Conservation (phyloP, 257 asterid genomes). For the Solanum chmielewskii region DNA sequence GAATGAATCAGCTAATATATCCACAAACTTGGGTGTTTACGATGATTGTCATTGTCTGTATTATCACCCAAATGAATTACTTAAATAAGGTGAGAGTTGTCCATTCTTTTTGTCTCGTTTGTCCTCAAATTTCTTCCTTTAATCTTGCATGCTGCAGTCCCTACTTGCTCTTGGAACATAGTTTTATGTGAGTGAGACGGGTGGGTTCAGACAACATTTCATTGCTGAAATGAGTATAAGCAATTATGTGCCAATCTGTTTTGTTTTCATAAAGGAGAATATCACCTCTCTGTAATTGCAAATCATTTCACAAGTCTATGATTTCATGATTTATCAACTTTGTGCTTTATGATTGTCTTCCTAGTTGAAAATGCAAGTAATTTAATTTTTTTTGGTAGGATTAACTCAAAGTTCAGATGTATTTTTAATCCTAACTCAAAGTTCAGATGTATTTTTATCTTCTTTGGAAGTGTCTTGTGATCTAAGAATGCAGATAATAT, state of each 20-base stretch:
- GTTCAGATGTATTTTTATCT: not conserved
- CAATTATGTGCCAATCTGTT: not conserved
- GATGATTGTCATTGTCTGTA: slow-evolving; percentile 55
- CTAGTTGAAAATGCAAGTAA: not conserved
- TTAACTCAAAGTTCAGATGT: not conserved
- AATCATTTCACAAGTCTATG: not conserved
- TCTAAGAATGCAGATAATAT: not conserved
- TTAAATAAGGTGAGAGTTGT: slow-evolving; percentile 55
- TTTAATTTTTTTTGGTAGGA: not conserved
- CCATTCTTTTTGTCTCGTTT: not conserved
- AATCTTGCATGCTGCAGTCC: not conserved
- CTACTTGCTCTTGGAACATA: not conserved
- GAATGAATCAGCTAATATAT: slow-evolving; percentile 77
- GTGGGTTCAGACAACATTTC: not conserved
- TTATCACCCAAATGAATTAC: slow-evolving; percentile 87
- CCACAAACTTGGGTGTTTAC: slow-evolving; percentile 93
- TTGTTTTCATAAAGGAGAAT: not conserved
- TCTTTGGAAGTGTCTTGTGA: not conserved
- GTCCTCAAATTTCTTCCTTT: not conserved
- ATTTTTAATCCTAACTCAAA: not conserved
- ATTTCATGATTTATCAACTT: not conserved
- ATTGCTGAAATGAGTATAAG: not conserved
- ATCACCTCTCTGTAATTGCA: not conserved
- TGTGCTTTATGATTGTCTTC: not conserved
- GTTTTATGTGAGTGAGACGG: not conserved